Base-by-base conservation (phyloP, 1,284 basidiomycete species). In the Austroboletus niveus region DNA sequence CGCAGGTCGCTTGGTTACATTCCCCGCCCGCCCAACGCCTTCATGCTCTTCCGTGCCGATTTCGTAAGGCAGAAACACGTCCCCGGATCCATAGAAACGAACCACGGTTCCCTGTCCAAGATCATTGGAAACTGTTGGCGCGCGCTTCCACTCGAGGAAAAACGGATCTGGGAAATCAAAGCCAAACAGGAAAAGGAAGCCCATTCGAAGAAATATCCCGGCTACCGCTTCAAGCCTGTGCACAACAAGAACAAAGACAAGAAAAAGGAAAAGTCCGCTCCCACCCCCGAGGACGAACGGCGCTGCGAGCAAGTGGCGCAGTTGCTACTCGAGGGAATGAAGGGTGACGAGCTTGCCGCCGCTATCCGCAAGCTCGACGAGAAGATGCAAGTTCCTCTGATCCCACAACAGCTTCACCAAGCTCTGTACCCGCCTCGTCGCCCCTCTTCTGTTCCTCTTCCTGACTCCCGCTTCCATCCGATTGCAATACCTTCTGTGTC, bases 41-140 rank as follows among this genome's bases (percentile, higher is more conserved):
- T 95, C 76, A 95, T 96, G 81, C 81, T 96, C 57, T 96, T 94
- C 75, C 82, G 94, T 29, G 89, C 91, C 31, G 87, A 94, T 64
- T 93, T 94, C 54, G 89, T 94, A 17, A 75, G 85, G 31, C 83
- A 85, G 59, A 84, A 87, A 57, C 82, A 92, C 56, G 87, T 94
- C 27, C 91, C 92, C 0, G 84, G 88, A 0, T 82, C 83, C 8
- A 88, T 94, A 52, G 89, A 94, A 73, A 86, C 87, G 4, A 87
- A 89, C 60, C 89, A 94, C 64, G 85, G 85, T 31, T 88, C 87
- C 36, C 66, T 89, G 12, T 84, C 81, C 7, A 85, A 85, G 68
- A 87, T 88, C 57, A 87, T 87, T 46, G 85, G 84, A 32, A 86
- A 82, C 58, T 84, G 81, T 66, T 89, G 87, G 86, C 77, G 79